phyloP scores from a whole-genome alignment of 2,329 filamentous ascomycete genomes.

The Monilinia aucupariae region DNA sequence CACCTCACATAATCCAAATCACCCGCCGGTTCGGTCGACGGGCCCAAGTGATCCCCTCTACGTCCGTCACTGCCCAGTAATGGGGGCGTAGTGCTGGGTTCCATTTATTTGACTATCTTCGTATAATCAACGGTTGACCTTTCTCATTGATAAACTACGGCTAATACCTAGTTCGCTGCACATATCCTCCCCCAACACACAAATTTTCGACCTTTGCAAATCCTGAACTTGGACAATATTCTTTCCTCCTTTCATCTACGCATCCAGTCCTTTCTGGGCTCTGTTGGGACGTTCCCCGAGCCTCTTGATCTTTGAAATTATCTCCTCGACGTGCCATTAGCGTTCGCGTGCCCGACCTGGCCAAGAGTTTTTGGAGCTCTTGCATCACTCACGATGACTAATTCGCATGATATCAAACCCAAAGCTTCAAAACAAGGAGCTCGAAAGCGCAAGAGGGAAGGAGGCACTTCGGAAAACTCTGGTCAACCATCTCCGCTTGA shows the following conservation, averaged over 20 bases:
- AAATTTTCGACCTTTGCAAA: background rate
- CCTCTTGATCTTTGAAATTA: background rate
- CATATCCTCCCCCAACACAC: background rate
- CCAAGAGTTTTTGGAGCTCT: background rate
- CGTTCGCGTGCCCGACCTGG: background rate
- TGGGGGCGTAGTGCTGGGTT: background rate
- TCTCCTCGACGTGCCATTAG: background rate
- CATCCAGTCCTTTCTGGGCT: too few species aligned
- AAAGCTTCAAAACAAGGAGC: background rate
- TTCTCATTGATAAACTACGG: background rate
- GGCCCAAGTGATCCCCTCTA: background rate
- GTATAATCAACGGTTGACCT: conserved; percentile 1
- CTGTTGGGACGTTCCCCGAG: background rate
- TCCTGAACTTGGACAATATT: background rate
- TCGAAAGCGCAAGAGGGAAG: conserved; percentile 9
- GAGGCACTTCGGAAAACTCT: background rate
- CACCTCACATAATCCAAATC: conserved; percentile 8
- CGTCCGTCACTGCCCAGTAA: background rate
- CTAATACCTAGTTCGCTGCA: background rate
- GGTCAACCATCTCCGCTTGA: background rate
- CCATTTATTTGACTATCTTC: conserved; percentile 4
- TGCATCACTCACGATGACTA: background rate
- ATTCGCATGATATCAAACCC: background rate
- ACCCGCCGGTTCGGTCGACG: conserved; percentile 5
- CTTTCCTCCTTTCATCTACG: background rate